phyloP scores from a whole-genome alignment of 208 protist genomes.

The Acanthamoeba healyi region DNA sequence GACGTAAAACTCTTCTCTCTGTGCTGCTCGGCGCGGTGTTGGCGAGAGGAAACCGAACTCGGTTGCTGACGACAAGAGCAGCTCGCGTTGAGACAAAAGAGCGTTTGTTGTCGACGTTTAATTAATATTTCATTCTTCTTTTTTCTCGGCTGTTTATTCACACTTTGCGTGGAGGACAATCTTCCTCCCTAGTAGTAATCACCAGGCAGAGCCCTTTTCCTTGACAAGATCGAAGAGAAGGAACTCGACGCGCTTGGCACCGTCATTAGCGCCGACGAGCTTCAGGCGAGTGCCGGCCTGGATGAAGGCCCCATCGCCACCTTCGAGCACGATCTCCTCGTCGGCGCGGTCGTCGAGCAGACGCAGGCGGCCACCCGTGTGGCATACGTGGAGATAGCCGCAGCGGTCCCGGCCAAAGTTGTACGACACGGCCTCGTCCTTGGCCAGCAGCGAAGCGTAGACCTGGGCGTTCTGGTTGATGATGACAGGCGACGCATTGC shows the following conservation, averaged over 20 bases:
- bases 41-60: no score
- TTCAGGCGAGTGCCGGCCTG: not conserved
- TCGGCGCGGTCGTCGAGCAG: not conserved
- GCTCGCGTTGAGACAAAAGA: no score
- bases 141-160: no score
- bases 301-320: slow-evolving; percentile 59
- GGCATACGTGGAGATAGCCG: slow-evolving; percentile 38
- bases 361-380: not conserved
- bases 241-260: slow-evolving; percentile 35
- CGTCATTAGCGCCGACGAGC: not conserved
- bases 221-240: slow-evolving; percentile 16
- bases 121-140: no score
- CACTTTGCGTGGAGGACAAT: no score
- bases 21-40: not conserved
- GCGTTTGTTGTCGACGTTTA: no score
- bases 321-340: not conserved
- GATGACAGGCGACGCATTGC: not conserved
- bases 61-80: no score
- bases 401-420: not conserved
- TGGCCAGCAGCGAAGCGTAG: slow-evolving; percentile 19
- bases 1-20: not conserved
- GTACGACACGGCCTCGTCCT: slow-evolving; percentile 40
- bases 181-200: no score
- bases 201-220: no score
- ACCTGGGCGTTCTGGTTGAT: slow-evolving; percentile 70